Base-by-base conservation (phyloP, 2,329 filamentous ascomycete genomes). In the Bisporella sp. region DNA sequence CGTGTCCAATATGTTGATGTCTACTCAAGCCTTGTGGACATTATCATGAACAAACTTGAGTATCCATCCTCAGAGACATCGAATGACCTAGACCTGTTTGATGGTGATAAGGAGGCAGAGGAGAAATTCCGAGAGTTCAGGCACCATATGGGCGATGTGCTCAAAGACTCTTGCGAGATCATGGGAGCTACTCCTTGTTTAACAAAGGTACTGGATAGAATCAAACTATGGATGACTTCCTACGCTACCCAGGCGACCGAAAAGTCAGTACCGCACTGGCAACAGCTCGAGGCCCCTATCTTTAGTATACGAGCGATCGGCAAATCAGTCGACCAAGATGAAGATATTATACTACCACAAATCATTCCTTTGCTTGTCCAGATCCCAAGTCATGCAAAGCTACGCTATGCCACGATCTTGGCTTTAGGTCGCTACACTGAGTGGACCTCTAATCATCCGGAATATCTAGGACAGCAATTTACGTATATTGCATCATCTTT, bases 331-430 rank as follows among this genome's bases (percentile, higher is more conserved):
- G 86, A 92, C 49, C 84, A 84, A 52, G 87, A 95, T 45, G 93
- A 99, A 68, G 85, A 77, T 58, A 83, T 89, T 39, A 88, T 99
- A 60, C 76, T 99, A 40, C 88, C 90, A 3, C 88, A 92, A 64
- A 82, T 99, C 12, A 96, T 99, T 72, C 91, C 91, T 13, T 76
- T 99, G 50, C 82, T 99, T 55, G 89, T 96, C 8, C 88, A 95
- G 64, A 95, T 99, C 54, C 93, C 93, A 0, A 85, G 88, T 63
- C 93, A 99, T 62, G 89, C 97, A 69, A 99, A 97, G 73, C 79
- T 99, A n/a, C 89, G 91, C 6, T 99, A 99, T 69, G 92, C 95
- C 55, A 92, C 92, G 5, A 96, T 97, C 63, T 96, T 99, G 90
- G 91, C 95, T 3, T 79, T 99, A 28, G 93, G 90, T 37, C 81